These are phyloP conservation scores for Celoporthe dispersa DNA, from an alignment of 2,329 filamentous ascomycete genomes.

Conservation along the genomic window DNA sequence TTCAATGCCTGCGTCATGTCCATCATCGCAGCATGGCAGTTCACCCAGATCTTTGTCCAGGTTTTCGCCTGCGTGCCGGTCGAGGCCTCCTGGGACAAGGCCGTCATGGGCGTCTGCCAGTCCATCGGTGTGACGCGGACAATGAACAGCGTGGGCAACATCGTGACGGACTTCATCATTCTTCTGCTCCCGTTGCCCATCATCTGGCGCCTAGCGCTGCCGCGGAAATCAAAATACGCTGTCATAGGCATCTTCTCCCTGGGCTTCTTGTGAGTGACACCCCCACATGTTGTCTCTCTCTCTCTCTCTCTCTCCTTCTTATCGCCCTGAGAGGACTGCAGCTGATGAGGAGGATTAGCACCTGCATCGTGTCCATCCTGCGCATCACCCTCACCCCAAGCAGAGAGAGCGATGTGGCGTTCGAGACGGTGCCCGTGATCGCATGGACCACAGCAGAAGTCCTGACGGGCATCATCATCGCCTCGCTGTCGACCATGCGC, in stretches of 20 bases:
- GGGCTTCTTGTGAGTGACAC: slow-evolving; percentile 18
- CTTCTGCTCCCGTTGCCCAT: slow-evolving; percentile 20
- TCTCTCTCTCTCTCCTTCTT: not conserved
- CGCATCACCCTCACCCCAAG: not conserved
- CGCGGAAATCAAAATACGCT: not conserved
- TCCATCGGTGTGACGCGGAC: not conserved
- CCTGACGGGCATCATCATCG: slow-evolving; percentile 15
- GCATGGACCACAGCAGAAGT: slow-evolving; percentile 21
- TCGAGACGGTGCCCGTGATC: not conserved
- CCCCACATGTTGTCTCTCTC: too few relatives aligned
- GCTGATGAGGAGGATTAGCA: slow-evolving; percentile 5
- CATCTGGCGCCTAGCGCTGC: slow-evolving; percentile 16
- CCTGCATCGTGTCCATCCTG: slow-evolving; percentile 20
- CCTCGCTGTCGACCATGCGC: slow-evolving; percentile 31
- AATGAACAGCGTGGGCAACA: slow-evolving; percentile 17
- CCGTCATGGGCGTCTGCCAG: slow-evolving; percentile 8
- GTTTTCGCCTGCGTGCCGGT: slow-evolving; percentile 18
- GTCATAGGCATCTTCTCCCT: slow-evolving; percentile 18
- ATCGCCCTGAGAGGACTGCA: not conserved
- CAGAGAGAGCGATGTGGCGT: not conserved
- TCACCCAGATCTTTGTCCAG: slow-evolving; percentile 14
- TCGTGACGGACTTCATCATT: slow-evolving; percentile 21
- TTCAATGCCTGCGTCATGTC: slow-evolving; percentile 5
- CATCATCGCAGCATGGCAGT: slow-evolving; percentile 13
- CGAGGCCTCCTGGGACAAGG: slow-evolving; percentile 12